phyloP scores from a whole-genome alignment of 495 filamentous ascomycete genomes.

The Letharia columbiana region DNA sequence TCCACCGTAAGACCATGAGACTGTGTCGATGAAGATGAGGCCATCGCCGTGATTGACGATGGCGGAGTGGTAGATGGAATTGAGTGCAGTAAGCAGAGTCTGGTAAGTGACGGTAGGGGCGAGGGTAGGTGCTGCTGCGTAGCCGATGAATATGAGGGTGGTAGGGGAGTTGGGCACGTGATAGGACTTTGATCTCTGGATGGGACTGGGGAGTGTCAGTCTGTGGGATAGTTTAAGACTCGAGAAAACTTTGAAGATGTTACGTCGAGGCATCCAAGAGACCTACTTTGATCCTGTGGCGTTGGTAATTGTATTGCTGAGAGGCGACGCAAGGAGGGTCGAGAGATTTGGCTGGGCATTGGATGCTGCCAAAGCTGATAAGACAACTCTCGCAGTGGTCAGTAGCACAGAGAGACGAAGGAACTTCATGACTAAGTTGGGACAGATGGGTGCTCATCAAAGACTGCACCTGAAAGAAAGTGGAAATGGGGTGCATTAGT shows the following conservation, averaged over 20 bases:
- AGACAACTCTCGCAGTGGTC: neutral
- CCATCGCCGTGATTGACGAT: neutral
- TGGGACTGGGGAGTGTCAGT: neutral
- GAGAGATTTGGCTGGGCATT: neutral
- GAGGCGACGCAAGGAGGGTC: neutral
- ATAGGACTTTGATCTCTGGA: neutral
- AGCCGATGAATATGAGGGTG: constrained; percentile 7
- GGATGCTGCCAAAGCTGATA: neutral
- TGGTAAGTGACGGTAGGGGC: neutral
- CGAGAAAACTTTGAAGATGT: neutral
- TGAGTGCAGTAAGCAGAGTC: neutral
- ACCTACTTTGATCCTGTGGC: constrained; percentile 5
- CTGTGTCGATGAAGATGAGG: neutral
- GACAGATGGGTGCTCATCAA: neutral
- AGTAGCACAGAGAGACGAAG: neutral
- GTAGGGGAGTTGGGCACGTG: constrained; percentile 2
- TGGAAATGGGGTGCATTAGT: neutral
- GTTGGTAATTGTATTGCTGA: neutral
- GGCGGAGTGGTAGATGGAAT: neutral
- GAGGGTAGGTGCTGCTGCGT: neutral
- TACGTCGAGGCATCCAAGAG: neutral
- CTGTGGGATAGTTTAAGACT: neutral
- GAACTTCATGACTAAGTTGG: neutral
- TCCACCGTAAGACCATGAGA: constrained; percentile 1
- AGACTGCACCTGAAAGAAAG: neutral